These are phyloP conservation scores for Tylopilus plumbeoviolaceoides DNA, from an alignment of 768 basidiomycete genomes.

Conservation along the genomic window DNA sequence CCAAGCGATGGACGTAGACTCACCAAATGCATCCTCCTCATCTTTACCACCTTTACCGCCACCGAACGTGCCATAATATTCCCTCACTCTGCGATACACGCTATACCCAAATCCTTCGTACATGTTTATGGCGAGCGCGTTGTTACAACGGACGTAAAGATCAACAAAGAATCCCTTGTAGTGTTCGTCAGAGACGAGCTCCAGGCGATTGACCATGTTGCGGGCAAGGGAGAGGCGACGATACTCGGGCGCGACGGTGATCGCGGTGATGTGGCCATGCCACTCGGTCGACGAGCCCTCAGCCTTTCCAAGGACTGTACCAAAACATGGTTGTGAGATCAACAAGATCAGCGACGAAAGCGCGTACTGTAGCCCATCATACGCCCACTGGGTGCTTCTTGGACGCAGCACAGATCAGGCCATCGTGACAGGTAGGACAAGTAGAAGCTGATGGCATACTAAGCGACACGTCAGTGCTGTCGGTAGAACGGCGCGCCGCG, in stretches of 20 bases:
- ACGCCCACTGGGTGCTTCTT: conserved; percentile 74
- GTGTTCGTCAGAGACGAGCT: conserved; percentile 74
- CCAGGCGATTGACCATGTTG: conserved; percentile 83
- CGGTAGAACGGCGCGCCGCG: neutral
- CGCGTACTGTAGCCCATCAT: conserved; percentile 91
- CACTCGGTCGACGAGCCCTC: conserved; percentile 74
- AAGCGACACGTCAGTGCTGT: neutral
- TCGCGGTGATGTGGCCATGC: conserved; percentile 94
- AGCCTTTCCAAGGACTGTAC: conserved; percentile 87
- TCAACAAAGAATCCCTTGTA: conserved; percentile 92
- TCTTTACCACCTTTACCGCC: conserved; percentile 72
- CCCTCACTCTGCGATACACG: conserved; percentile 84
- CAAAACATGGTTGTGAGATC: conserved; percentile 2
- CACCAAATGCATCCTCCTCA: conserved; percentile 91
- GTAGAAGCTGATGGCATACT: conserved; percentile 91
- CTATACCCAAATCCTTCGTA: conserved; percentile 93
- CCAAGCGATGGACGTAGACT: conserved; percentile 27
- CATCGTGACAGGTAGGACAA: conserved; percentile 84
- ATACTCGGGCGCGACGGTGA: conserved; percentile 93
- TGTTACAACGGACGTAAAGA: conserved; percentile 90
- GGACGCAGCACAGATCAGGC: conserved; percentile 86
- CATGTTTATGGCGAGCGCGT: conserved; percentile 80
- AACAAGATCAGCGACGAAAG: conserved; percentile 5
- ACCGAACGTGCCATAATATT: conserved; percentile 83
- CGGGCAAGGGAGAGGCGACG: conserved; percentile 84